Conservation (phyloP, 345 rosid genomes). For the Erodium maritimum region DNA sequence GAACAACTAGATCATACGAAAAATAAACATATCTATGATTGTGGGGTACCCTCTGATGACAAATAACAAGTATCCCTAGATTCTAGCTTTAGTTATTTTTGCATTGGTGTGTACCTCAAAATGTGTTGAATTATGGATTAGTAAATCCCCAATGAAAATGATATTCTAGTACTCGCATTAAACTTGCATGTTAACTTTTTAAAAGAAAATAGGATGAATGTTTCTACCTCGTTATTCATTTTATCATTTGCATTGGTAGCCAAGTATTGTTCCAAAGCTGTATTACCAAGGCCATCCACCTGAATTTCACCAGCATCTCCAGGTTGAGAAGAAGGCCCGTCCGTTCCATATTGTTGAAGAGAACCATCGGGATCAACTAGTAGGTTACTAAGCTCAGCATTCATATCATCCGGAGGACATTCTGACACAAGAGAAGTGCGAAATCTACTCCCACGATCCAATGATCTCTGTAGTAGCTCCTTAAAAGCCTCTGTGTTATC, state of each 20-base stretch:
- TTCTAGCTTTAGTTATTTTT: no score
- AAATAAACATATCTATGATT: no score
- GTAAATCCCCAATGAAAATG: no score
- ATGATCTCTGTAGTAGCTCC: constrained; percentile 40
- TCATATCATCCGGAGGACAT: constrained; percentile 13
- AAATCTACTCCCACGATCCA: constrained; percentile 28
- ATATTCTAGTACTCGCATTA: no score
- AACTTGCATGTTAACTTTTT: no score
- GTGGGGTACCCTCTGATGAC: no score
- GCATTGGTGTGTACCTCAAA: no score
- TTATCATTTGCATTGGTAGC: constrained; percentile 12
- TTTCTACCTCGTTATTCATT: constrained; percentile 11
- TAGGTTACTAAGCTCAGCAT: constrained; percentile 12
- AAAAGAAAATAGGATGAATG: constrained; percentile 4
- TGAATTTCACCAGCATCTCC: constrained; percentile 21
- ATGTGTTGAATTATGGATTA: no score
- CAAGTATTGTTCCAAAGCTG: constrained; percentile 10
- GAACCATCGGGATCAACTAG: constrained; percentile 10
- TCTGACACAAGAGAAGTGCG: no score
- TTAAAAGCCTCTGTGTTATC: constrained; percentile 48
- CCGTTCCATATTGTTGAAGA: no score
- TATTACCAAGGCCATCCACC: constrained; percentile 7
- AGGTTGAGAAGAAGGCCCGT: constrained; percentile 23
- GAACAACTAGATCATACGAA: no score
- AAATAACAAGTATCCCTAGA: no score